These are phyloP conservation scores for Candolleomyces aberdarensis DNA, from an alignment of 768 basidiomycete genomes.

Conservation along the genomic window DNA sequence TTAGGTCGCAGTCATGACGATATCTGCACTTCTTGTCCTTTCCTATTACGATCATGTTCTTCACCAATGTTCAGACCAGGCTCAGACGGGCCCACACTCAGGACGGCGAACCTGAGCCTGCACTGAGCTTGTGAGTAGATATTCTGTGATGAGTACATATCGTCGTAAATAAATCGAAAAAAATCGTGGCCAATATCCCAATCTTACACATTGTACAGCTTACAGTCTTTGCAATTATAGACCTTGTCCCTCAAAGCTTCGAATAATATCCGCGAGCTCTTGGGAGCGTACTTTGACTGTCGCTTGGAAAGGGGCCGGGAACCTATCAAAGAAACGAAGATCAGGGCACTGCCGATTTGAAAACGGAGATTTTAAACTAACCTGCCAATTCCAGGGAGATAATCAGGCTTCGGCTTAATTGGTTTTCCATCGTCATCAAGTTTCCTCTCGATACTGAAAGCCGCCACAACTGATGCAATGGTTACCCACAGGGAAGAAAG, in stretches of 20 bases:
- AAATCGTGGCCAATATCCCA: no score
- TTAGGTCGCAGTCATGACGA: no score
- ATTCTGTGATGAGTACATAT: no score
- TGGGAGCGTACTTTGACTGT: neutral
- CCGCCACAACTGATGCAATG: conserved; percentile 1
- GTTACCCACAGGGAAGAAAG: neutral
- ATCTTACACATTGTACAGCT: no score
- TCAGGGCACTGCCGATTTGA: neutral
- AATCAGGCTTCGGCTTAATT: neutral
- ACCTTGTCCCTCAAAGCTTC: neutral
- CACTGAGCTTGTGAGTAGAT: no score
- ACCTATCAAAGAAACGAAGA: neutral
- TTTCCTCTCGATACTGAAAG: conserved; percentile 5
- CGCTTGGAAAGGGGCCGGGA: neutral
- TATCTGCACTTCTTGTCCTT: no score
- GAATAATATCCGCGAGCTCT: neutral
- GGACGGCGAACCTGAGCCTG: no score
- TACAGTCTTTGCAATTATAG: neutral
- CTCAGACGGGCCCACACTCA: no score
- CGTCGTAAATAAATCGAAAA: no score
- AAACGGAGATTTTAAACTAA: neutral
- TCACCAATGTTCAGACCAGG: no score
- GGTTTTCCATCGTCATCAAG: neutral
- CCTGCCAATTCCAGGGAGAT: neutral
- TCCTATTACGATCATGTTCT: no score